Conservation (phyloP, 1,139 yeast genomes). For the Wickerhamomyces sp. region DNA sequence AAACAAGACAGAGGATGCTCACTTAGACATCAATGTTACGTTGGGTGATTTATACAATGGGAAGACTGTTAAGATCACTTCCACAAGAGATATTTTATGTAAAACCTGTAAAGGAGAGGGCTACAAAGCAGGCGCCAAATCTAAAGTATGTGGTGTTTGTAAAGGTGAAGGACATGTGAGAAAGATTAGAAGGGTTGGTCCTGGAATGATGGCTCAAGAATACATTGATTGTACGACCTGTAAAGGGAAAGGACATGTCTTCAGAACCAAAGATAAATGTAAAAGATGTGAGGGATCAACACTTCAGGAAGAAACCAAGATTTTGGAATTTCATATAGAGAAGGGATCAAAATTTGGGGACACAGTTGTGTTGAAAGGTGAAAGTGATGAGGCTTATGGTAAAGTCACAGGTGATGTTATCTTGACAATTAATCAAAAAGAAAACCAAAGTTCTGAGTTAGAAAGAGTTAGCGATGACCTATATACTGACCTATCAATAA, state of each 20-base stretch:
- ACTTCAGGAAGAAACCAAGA: constrained; percentile 61
- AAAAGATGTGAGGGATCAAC: constrained; percentile 69
- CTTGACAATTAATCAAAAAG: constrained; percentile 47
- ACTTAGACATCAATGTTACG: constrained; percentile 56
- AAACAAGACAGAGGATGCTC: constrained; percentile 60
- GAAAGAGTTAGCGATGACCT: constrained; percentile 62
- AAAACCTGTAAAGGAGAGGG: constrained; percentile 72
- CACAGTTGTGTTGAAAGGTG: constrained; percentile 54
- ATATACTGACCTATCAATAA: constrained; percentile 52
- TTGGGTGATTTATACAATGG: constrained; percentile 81
- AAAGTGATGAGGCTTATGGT: constrained; percentile 78
- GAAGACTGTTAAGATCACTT: constrained; percentile 68
- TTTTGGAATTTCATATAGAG: constrained; percentile 72
- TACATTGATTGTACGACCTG: constrained; percentile 65
- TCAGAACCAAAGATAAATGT: constrained; percentile 68
- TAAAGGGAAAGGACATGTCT: constrained; percentile 63
- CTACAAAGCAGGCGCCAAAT: constrained; percentile 56
- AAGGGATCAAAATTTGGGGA: constrained; percentile 69
- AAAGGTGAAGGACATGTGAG: constrained; percentile 65
- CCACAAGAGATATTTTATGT: constrained; percentile 73
- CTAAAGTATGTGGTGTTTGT: constrained; percentile 61
- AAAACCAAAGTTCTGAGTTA: constrained; percentile 35
- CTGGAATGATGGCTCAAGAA: constrained; percentile 70
- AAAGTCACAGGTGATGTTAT: constrained; percentile 76
- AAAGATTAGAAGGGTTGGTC: constrained; percentile 63